phyloP scores from a whole-genome alignment of 306 rosid genomes.

The Trifolium pratense region DNA sequence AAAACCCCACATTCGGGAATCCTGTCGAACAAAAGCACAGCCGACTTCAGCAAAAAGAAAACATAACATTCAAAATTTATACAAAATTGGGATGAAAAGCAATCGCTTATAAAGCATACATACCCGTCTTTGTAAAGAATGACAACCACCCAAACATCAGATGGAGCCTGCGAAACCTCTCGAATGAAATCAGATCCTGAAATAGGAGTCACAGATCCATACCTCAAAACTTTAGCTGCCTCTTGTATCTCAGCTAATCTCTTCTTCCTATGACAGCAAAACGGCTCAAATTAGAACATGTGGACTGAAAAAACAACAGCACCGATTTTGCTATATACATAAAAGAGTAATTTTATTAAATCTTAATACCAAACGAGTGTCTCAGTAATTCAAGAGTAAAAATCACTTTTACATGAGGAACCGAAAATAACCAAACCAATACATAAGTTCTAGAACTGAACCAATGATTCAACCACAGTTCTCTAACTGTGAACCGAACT shows the following conservation, averaged over 20 bases:
- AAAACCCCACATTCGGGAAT: constrained; percentile 79
- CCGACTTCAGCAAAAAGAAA: constrained; percentile 28
- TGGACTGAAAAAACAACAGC: neutral
- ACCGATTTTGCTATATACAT: too few species aligned
- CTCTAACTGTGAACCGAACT: too few species aligned
- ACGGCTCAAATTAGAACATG: constrained; percentile 19
- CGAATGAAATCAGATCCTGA: constrained; percentile 97
- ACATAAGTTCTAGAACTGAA: too few species aligned
- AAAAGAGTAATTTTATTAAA: too few species aligned
- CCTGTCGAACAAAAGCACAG: constrained; percentile 45
- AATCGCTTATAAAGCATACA: constrained; percentile 38
- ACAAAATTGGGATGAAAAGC: neutral
- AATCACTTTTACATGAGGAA: too few species aligned
- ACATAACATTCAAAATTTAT: neutral
- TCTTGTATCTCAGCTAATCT: constrained; percentile 89
- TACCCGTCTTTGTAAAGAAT: constrained; percentile 95
- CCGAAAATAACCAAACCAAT: too few species aligned
- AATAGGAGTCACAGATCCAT: constrained; percentile 82
- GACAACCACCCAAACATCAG: constrained; percentile 99
- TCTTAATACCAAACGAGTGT: too few species aligned
- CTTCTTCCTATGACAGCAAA: constrained; percentile 72
- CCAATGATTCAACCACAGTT: too few species aligned
- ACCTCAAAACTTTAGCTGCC: constrained; percentile 74
- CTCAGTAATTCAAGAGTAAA: too few species aligned
- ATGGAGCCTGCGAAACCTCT: constrained; percentile 94